Base-by-base conservation (phyloP, 768 basidiomycete species). In the Tricholoma bakamatsutake region DNA sequence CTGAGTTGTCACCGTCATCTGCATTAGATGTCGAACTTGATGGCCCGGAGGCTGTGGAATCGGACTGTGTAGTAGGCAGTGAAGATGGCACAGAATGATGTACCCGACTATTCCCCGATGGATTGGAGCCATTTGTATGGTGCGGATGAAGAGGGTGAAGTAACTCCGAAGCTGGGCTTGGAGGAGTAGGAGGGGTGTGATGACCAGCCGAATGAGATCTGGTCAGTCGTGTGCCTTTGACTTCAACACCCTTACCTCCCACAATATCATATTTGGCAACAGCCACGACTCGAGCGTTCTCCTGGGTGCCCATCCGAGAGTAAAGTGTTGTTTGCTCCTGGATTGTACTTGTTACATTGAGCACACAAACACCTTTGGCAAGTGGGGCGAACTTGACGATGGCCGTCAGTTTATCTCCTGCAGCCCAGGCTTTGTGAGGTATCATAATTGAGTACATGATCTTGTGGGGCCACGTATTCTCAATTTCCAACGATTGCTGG, bases 381-480 rank as follows among this genome's bases (percentile, higher is more conserved):
- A 97, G 73, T 0, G 96, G 94, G 33, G 84, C 84, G 67, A 97
- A 90, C 67, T 96, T 97, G 69, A 93, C 80, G 11, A 87, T 73
- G 0, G 91, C 87, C 0, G 88, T 87, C 54, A 97, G 73, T 9
- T 78, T 80, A 69, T 98, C 94, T 5, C 94, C 95, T 0, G 87
- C 89, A 0, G 93, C 91, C 85, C 90, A 98, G 0, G 95, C 96
- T 66, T 95, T 96, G 78, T 96, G 93, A 0, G 95, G 95, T 31
- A 98, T 71, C 74, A 93, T 89, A 65, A 93, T 82, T 5, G 88
- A 86, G 69, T 96, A 98, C 94, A 95, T 96, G 71, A 97, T 75
- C 73, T 98, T 98, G 18, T 88, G 88, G 0, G 96, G 94, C 96
- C 96, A 98, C 13, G 93, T 94, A 69, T 95, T 97, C 70, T 97